Base-by-base conservation (phyloP, 73 alveolate species). In the Durusdinium trenchii region DNA sequence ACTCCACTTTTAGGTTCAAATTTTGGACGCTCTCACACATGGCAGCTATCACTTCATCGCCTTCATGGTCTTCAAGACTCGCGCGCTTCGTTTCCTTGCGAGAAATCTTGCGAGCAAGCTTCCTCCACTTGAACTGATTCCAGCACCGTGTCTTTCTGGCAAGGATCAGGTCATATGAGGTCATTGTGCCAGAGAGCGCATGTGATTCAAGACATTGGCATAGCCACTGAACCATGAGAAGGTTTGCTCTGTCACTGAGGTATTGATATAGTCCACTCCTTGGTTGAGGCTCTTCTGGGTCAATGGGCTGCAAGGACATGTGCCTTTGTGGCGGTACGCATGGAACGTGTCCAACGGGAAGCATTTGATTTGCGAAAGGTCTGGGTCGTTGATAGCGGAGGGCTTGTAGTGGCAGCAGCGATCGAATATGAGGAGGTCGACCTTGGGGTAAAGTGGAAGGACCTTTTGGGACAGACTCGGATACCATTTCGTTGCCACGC, bases 261-360 rank as follows among this genome's bases (percentile, higher is more conserved):
- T 71, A 48, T 71, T 71, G 35, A 35, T 7, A 38, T 38, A 45
- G 3, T 71, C 4, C 26, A 71, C 9, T 45, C 83, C 35, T 7
- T 38, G n/a, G 32, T 73, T 35, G 48, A 73, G 42, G 20, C 50
- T 7, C n/a, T 28, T 16, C 32, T 36, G 20, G 50, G 32, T 10
- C 6, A 0, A 50, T 35, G 84, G 84, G 42, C 38, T 73, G 84
- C 84, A 73, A 9, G 84, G 84, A 42, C 84, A 35, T 6, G 48
- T 9, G 36, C 48, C 38, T 12, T 50, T 36, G 60, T 61, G 96
- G 30, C 85, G 86, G 61, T 38, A 76, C n/a, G 85, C 81, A 69
- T 87, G 96, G 20, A 87, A 87, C 42, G 32, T 5, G 64, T 87
- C 96, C n/a, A n/a, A n/a, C n/a, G n/a, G n/a, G n/a, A n/a, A n/a